Evolutionary conservation across 306 rosid genomes (phyloP).

Genomic region (Oemleria cerasiformis): DNA sequence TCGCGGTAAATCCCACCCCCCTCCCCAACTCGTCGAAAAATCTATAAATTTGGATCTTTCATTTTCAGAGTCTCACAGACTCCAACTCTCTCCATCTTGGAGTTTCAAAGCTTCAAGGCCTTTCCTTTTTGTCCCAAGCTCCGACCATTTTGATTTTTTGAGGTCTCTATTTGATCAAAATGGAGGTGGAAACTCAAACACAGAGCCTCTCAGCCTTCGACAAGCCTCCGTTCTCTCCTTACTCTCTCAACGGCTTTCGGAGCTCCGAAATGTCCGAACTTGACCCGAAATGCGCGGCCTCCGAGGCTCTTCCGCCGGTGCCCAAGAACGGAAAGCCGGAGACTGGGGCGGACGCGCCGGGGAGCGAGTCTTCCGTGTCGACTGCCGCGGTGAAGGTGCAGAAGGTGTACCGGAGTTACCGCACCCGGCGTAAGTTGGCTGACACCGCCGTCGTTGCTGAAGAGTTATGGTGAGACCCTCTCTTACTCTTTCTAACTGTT

Average conservation of each 20-base stretch:
- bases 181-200: constrained; percentile 50
- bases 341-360: not conserved
- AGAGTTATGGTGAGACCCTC: constrained; percentile 62
- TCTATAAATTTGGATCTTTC: too few relatives aligned
- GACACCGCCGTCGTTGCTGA: constrained; percentile 94
- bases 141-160: not conserved
- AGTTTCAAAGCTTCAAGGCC: too few relatives aligned
- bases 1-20: constrained; percentile 2
- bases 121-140: not conserved
- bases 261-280: constrained; percentile 22
- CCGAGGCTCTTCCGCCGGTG: constrained; percentile 5
- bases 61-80: too few relatives aligned
- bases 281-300: constrained; percentile 1
- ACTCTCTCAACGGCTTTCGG: constrained; percentile 16
- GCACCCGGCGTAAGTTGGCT: constrained; percentile 84
- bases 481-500: not conserved
- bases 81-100: too few relatives aligned
- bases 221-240: constrained; percentile 30
- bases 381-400: constrained; percentile 67
- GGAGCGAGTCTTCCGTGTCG: constrained; percentile 14
- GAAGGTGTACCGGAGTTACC: constrained; percentile 80
- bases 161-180: constrained; percentile 14
- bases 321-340: not conserved
- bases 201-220: constrained; percentile 35
- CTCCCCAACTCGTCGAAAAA: not conserved